Evolutionary conservation across 139 green algal genomes (phyloP), one percentile per base, ranked within the genome.

Genomic region (Chlamydomonas asymmetrica): DNA sequence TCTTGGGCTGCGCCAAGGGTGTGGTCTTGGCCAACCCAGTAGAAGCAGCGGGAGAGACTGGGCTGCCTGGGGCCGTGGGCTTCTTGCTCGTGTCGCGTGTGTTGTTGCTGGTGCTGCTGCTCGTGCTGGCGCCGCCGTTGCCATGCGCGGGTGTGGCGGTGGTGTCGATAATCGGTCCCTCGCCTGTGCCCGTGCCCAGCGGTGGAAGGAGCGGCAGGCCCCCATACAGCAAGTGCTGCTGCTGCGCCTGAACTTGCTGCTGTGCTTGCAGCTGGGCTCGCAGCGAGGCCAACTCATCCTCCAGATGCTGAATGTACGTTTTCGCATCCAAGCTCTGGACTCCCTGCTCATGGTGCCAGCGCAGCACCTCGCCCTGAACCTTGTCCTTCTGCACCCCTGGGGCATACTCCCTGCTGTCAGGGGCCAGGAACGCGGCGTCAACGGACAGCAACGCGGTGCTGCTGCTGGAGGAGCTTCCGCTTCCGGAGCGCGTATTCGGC

Each of bases 301-400:
- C 93, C 32, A 97, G 84, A 41, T 86, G 64, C 65, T 93, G 78
- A 18, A 98, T 94, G 88, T 98, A 98, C 39, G 91, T 61, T 20
- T 65, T 43, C 20, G 88, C 93, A 8, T 81, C 66, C 61, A 97
- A 29, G 23, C 64, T 31, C 72, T 91, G 82, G 59, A 88, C 68
- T 29, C 89, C 93, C 0, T 87, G 60, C 37, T 86, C 76, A 27
- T 89, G 63, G 78, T 94, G 80, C 93, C 93, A 98, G 8, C 93
- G 73, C 64, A 97, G 40, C 54, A 98, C 93, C 49, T 98, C 84
- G 5, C 93, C 93, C 34, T 81, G 27, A 20, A 97, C 75, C 4
- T 80, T 43, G 27, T 74, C 82, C 65, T 84, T 88, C 76, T 96
- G 91, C 52, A 83, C 75, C 18, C 91, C 91, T 0, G 79, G 73